phyloP scores from a whole-genome alignment of 2,329 filamentous ascomycete species.

The Moelleriella libera region DNA sequence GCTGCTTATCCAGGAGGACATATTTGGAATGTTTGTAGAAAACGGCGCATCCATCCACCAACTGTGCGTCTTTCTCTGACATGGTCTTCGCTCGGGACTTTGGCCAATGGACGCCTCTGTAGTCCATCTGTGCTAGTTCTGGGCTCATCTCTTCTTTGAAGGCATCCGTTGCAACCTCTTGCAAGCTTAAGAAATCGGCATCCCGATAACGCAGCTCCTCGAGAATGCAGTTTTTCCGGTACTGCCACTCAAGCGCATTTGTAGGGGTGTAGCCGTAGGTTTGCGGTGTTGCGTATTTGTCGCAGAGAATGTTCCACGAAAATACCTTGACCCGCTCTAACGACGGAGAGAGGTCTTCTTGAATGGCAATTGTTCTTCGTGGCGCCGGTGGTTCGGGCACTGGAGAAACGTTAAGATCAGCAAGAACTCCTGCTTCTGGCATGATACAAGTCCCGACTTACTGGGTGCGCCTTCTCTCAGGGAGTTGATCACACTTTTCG shows the following conservation, averaged over 20 bases:
- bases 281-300: conserved; percentile 74
- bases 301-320: conserved; percentile 92
- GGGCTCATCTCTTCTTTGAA: conserved; percentile 86
- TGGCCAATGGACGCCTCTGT: conserved; percentile 88
- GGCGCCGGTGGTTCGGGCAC: conserved; percentile 65
- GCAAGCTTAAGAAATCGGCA: conserved; percentile 82
- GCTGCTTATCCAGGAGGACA: conserved; percentile 82
- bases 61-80: conserved; percentile 72
- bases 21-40: conserved; percentile 96
- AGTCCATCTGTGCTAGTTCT: conserved; percentile 73
- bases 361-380: conserved; percentile 67
- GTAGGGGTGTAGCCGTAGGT: conserved; percentile 86
- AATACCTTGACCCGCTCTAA: conserved; percentile 69
- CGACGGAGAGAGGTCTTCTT: conserved; percentile 43
- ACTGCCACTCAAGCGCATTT: conserved; percentile 72
- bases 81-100: conserved; percentile 85
- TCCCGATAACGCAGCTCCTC: conserved; percentile 67
- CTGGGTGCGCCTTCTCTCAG: conserved; percentile 75
- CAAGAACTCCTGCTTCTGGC: background rate
- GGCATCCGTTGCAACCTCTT: conserved; percentile 84
- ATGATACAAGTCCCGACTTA: conserved; percentile 29
- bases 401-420: conserved; percentile 17
- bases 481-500: conserved; percentile 67
- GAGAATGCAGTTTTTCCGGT: conserved; percentile 68
- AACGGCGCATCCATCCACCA: conserved; percentile 91